Conservation (phyloP, 257 asterid genomes). For the Marsdenia floribunda region DNA sequence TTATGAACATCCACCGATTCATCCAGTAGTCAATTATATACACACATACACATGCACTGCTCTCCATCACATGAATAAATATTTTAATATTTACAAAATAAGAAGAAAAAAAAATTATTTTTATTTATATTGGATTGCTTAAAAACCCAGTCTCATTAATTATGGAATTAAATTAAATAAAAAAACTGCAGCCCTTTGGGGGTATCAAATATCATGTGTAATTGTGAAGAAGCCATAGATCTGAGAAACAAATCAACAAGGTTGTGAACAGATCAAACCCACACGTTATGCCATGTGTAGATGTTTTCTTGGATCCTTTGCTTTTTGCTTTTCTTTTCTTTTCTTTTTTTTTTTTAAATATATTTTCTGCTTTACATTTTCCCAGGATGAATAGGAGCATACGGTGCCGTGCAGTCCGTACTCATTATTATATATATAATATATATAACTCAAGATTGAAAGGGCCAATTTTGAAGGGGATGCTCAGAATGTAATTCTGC, state of each 20-base stretch:
- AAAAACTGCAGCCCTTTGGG: neutral
- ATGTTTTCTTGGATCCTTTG: constrained; percentile 1
- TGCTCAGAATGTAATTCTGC: too few species aligned
- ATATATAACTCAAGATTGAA: too few species aligned
- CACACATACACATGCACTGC: neutral
- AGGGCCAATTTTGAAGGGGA: neutral
- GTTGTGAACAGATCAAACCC: neutral
- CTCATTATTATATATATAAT: neutral
- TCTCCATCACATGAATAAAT: neutral
- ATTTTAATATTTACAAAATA: neutral
- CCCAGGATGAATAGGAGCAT: neutral
- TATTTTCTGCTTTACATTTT: neutral
- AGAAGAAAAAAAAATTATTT: neutral
- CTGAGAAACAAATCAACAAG: constrained; percentile 1
- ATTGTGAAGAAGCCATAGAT: neutral
- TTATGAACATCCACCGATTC: neutral
- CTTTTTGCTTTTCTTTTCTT: neutral
- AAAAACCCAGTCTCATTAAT: neutral
- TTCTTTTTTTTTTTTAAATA: neutral
- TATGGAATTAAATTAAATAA: neutral
- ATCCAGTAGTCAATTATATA: neutral
- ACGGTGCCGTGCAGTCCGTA: constrained; percentile 2
- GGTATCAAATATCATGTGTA: neutral
- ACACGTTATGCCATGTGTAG: constrained; percentile 2
- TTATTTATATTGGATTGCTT: neutral